Evolutionary conservation across 2,329 filamentous ascomycete species (phyloP).

Genomic region (Tolypocladium cylindrosporum): DNA sequence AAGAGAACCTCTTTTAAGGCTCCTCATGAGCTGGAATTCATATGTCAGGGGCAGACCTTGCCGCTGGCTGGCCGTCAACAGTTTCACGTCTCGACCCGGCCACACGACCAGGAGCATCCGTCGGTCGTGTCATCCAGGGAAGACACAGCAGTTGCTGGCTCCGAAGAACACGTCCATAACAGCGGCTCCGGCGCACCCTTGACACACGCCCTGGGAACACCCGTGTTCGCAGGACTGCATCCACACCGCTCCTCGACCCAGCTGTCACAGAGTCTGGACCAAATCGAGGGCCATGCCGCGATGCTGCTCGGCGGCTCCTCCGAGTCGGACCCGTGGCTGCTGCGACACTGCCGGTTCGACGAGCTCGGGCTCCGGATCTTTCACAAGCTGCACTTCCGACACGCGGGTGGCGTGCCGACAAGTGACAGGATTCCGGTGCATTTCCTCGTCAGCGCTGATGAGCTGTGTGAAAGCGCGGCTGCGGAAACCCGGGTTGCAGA

Average conservation of each 20-base stretch:
- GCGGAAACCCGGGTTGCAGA: neutral
- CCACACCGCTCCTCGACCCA: slow-evolving; percentile 4
- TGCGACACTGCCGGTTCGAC: slow-evolving; percentile 23
- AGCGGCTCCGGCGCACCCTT: neutral
- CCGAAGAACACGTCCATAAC: neutral
- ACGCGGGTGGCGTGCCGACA: slow-evolving; percentile 24
- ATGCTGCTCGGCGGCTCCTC: slow-evolving; percentile 21
- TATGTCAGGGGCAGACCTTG: neutral
- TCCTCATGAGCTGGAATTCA: neutral
- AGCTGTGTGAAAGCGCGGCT: neutral
- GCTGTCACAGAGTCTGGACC: slow-evolving; percentile 14
- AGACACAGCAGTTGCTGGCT: too few species aligned
- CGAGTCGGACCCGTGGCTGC: slow-evolving; percentile 23
- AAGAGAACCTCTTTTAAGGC: neutral
- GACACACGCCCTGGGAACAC: neutral
- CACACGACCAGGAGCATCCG: neutral
- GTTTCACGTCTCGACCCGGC: neutral
- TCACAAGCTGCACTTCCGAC: slow-evolving; percentile 24
- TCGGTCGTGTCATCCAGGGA: too few species aligned
- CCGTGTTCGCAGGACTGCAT: neutral
- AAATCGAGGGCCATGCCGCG: slow-evolving; percentile 16
- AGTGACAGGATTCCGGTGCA: slow-evolving; percentile 22
- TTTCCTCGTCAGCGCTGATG: slow-evolving; percentile 8
- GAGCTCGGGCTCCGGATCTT: slow-evolving; percentile 22
- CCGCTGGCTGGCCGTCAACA: neutral